phyloP scores from a whole-genome alignment of 352 stramenopile species.

The Sclerospora graminicola region DNA sequence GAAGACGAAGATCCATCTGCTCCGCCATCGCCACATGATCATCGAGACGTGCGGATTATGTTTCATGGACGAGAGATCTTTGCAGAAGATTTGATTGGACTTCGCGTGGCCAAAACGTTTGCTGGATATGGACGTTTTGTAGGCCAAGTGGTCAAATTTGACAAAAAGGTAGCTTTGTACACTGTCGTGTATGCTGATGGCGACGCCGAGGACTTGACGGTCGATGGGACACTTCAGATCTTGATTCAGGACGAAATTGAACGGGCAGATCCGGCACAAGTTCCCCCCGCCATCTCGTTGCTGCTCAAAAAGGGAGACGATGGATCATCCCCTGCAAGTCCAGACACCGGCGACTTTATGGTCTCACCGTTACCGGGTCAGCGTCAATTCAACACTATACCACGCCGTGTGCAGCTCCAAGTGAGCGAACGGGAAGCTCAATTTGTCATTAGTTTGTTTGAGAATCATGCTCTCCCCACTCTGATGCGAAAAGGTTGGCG shows the following conservation, averaged over 20 bases:
- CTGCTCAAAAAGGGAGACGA: conserved; percentile 18
- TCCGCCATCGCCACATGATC: conserved; percentile 23
- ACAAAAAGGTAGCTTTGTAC: conserved; percentile 51
- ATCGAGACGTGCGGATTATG: conserved; percentile 42
- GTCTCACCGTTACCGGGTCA: conserved; percentile 2
- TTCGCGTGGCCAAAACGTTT: conserved; percentile 82
- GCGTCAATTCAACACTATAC: background rate
- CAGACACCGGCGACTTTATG: conserved; percentile 21
- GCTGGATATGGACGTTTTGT: conserved; percentile 68
- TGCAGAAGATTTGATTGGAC: conserved; percentile 61
- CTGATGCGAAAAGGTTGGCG: conserved; percentile 60
- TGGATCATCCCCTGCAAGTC: conserved; percentile 9
- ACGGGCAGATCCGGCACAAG: conserved; percentile 45
- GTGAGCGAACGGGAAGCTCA: conserved; percentile 67
- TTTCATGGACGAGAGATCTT: conserved; percentile 69
- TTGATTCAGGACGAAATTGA: conserved; percentile 84
- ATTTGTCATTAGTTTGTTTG: conserved; percentile 67
- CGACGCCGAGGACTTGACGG: conserved; percentile 64
- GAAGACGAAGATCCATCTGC: conserved; percentile 10
- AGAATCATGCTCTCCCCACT: conserved; percentile 63
- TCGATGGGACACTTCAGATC: conserved; percentile 75
- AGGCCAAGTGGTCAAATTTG: conserved; percentile 82
- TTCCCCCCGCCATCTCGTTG: conserved; percentile 23
- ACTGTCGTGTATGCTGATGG: conserved; percentile 82
- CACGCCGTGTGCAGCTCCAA: conserved; percentile 21